Conservation (phyloP, 768 basidiomycete genomes). For the Mycena kentingensis region DNA sequence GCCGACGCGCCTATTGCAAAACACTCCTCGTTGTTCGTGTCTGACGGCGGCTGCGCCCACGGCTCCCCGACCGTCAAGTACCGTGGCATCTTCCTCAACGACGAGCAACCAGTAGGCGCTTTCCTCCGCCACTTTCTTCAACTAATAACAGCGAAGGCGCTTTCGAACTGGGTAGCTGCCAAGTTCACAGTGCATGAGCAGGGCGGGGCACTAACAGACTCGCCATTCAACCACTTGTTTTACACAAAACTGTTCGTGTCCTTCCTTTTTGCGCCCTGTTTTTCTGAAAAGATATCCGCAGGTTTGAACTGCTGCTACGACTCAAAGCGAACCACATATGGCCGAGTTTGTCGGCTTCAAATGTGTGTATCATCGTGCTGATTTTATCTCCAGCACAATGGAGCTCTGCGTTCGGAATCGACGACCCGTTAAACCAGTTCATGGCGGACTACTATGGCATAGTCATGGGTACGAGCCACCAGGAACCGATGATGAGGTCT, state of each 20-base stretch:
- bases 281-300: conserved; percentile 29
- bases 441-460: conserved; percentile 67
- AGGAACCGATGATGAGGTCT: conserved; percentile 77
- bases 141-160: no score
- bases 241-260: conserved; percentile 52
- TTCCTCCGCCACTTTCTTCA: no score
- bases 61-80: conserved; percentile 70
- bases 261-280: neutral
- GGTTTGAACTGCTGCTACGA: conserved; percentile 67
- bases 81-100: conserved; percentile 74
- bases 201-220: conserved; percentile 46
- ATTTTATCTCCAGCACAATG: conserved; percentile 24
- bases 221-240: conserved; percentile 66
- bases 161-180: conserved; percentile 71
- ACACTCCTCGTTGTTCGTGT: conserved; percentile 50
- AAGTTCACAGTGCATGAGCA: conserved; percentile 65
- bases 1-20: conserved; percentile 70
- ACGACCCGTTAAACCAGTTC: conserved; percentile 62
- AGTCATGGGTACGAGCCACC: conserved; percentile 74
- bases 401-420: conserved; percentile 49
- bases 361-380: neutral
- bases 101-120: conserved; percentile 83
- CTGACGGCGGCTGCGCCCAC: conserved; percentile 50
- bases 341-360: conserved; percentile 48
- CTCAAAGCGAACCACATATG: conserved; percentile 72